Evolutionary conservation across 257 asterid species (phyloP), one percentile per base, ranked within the genome.

Genomic region (Forsythia viridissima): DNA sequence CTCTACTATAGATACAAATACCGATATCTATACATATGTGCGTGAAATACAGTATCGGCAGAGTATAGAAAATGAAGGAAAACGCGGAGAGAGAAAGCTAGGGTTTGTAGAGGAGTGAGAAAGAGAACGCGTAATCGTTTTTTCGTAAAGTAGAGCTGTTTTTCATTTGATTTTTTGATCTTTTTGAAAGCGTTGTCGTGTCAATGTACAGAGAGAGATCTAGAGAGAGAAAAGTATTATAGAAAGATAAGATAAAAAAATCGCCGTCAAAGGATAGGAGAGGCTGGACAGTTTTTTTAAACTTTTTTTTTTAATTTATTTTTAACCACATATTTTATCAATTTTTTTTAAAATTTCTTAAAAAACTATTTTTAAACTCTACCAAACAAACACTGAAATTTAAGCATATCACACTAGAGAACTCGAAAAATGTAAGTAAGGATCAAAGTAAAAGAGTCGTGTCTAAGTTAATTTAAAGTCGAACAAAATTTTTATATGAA

Each of bases 51-150:
- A 8, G 70, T 10, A 63, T 63, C 70, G 39, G 70, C 70, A 63
- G 70, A 9, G 16, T 6, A 63, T 10, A 3, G 70, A 8, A 63
- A 30, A 3, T 63, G 70, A 10, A 63, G 70, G 16, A 30, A 37
- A 65, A 80, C 71, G 83, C 81, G 87, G 87, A 80, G 88, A 82
- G 90, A 84, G 84, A 84, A 72, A 84, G 80, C 69, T 87, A 87
- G 89, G 92, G 88, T 85, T 89, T 86, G 71, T 52, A 18, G 51
- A 70, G 44, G 40, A 70, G 88, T 51, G 85, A 83, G 66, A 77
- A 71, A 69, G 72, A 75, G 70, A 79, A 76, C 86, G 88, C 88
- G 89, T 81, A 80, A 37, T 67, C 8, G 73, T 68, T 20, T 68
- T 67, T 42, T 16, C 16, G 15, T 3, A 8, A 44, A 71, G 75